A percentile compares a stretch with the other conserved stretches of the same genome.
phyloP scores from a whole-genome alignment of 768 basidiomycete species.

The Myochromella boudieri region DNA sequence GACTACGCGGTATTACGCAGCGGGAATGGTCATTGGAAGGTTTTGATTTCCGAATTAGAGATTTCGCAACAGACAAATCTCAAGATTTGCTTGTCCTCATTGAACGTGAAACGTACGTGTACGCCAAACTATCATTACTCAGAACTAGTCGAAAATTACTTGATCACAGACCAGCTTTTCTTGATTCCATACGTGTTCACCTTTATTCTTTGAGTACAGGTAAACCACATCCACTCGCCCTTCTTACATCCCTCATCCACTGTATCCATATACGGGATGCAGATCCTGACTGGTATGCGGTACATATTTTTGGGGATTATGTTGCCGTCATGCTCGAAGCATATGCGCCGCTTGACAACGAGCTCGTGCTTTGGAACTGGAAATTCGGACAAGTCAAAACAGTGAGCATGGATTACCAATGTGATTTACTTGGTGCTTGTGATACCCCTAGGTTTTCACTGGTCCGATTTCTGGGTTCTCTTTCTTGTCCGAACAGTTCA shows the following conservation, averaged over 20 bases:
- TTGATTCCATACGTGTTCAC: conserved; percentile 3
- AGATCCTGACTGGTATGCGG: conserved; percentile 6
- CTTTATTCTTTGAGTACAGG: conserved; percentile 8
- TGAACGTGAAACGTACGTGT: not conserved
- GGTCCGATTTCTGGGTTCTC: conserved; percentile 4
- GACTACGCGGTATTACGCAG: conserved; percentile 6
- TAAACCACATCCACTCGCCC: conserved; percentile 2
- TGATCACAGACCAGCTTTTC: not conserved
- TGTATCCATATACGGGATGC: not conserved
- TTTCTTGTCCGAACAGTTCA: conserved; percentile 5
- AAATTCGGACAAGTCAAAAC: not conserved
- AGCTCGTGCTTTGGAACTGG: conserved; percentile 10
- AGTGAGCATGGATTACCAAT: not conserved
- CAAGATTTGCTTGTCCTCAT: conserved; percentile 12
- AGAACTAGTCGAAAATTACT: no score
- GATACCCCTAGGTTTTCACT: not conserved
- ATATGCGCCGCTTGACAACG: conserved; percentile 2
- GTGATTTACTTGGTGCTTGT: not conserved
- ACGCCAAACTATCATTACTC: not conserved
- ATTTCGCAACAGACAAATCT: conserved; percentile 12
- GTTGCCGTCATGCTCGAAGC: conserved; percentile 9
- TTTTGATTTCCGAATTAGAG: conserved; percentile 9
- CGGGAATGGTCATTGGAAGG: conserved; percentile 8
- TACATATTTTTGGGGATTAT: conserved; percentile 7
- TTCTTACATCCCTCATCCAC: not conserved